These are phyloP conservation scores for Corynespora cassiicola DNA, from an alignment of 2,329 filamentous ascomycete genomes.

Conservation along the genomic window DNA sequence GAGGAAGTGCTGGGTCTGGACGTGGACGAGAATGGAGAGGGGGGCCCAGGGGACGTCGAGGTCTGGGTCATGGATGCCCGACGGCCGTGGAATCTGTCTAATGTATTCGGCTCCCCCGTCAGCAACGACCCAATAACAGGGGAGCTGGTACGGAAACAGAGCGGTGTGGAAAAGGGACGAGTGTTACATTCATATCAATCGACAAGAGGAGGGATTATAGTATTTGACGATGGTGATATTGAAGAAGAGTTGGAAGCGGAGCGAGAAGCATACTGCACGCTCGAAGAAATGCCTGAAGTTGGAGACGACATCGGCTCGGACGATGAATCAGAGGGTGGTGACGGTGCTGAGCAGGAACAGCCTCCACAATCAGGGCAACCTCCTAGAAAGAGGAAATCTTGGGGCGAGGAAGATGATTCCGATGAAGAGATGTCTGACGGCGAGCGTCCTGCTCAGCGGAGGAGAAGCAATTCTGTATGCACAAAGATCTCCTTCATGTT, in stretches of 20 bases:
- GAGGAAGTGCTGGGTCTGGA: slow-evolving; percentile 80
- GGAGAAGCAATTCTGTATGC: slow-evolving; percentile 86
- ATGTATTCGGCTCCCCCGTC: slow-evolving; percentile 78
- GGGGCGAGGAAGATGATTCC: slow-evolving; percentile 66
- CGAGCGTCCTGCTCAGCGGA: slow-evolving; percentile 77
- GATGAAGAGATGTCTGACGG: slow-evolving; percentile 71
- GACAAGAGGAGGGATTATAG: slow-evolving; percentile 85
- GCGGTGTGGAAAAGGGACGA: slow-evolving; percentile 75
- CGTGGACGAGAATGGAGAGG: slow-evolving; percentile 66
- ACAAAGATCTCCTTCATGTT: background rate
- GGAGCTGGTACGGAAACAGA: slow-evolving; percentile 58
- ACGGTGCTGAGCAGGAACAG: slow-evolving; percentile 54
- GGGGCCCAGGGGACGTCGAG: slow-evolving; percentile 80
- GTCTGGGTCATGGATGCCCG: slow-evolving; percentile 94
- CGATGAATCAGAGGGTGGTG: slow-evolving; percentile 65
- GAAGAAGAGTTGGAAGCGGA: slow-evolving; percentile 79
- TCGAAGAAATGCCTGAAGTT: slow-evolving; percentile 89
- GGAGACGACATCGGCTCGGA: slow-evolving; percentile 73
- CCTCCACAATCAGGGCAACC: slow-evolving; percentile 43
- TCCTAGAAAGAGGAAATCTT: slow-evolving; percentile 49
- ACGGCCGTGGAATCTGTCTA: slow-evolving; percentile 92
- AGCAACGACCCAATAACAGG: slow-evolving; percentile 54
- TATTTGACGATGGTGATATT: slow-evolving; percentile 96
- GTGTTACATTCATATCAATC: slow-evolving; percentile 76
- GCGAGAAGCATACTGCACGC: slow-evolving; percentile 81